phyloP scores from a whole-genome alignment of 192 early-diverging fungal genomes.

The Rhizoclosmatium sp. region DNA sequence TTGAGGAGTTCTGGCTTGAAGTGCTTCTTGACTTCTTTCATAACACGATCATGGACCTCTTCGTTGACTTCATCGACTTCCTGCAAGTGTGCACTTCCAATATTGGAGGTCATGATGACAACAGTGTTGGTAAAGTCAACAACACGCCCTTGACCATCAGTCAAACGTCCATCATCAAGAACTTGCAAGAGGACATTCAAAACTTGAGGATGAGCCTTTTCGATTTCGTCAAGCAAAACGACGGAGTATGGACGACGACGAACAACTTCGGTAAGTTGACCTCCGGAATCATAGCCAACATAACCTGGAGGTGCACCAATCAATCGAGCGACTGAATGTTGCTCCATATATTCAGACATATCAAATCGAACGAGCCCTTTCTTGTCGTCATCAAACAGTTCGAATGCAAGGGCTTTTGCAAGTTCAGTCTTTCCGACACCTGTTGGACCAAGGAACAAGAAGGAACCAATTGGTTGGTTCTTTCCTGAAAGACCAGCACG shows the following conservation, averaged over 20 bases:
- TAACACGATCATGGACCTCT: slow-evolving; percentile 59
- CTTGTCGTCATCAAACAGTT: slow-evolving; percentile 98
- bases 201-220: slow-evolving; percentile 94
- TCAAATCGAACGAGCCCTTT: slow-evolving; percentile 96
- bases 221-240: slow-evolving; percentile 97
- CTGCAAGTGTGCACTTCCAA: slow-evolving; percentile 74
- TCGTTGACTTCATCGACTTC: slow-evolving; percentile 33
- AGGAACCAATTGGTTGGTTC: slow-evolving; percentile 81
- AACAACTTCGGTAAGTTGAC: slow-evolving; percentile 94
- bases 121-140: slow-evolving; percentile 97
- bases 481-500: slow-evolving; percentile 87
- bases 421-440: slow-evolving; percentile 91
- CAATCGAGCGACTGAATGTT: slow-evolving; percentile 84
- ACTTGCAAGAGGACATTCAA: slow-evolving; percentile 94
- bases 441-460: slow-evolving; percentile 96
- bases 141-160: slow-evolving; percentile 90
- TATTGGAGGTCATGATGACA: slow-evolving; percentile 94
- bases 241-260: slow-evolving; percentile 92
- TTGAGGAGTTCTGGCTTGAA: slow-evolving; percentile 97
- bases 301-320: slow-evolving; percentile 95
- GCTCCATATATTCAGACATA: slow-evolving; percentile 99
- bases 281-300: slow-evolving; percentile 95
- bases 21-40: slow-evolving; percentile 78
- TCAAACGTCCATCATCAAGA: slow-evolving; percentile 95
- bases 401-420: slow-evolving; percentile 66